Base-by-base conservation (phyloP, 768 basidiomycete species). In the Kwoniella pini region DNA sequence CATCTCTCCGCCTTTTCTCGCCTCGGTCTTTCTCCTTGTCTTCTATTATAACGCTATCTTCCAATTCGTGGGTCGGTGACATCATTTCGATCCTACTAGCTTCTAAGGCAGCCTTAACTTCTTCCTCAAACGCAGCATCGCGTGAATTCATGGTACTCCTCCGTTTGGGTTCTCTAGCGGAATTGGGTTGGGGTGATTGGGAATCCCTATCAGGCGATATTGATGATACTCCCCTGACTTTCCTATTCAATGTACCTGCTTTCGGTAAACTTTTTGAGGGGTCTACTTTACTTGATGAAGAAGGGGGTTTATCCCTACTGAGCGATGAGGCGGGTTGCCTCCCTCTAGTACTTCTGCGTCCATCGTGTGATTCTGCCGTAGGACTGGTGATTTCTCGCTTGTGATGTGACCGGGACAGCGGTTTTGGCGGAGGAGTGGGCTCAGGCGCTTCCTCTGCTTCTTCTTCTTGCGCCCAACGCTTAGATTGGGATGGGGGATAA, bases 131-230 rank as follows among this genome's bases (percentile, higher is more conserved):
- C 12, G 77, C 79, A 15, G 94, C 91, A 77, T 96, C 95, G 58
- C 95, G 83, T 71, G 91, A 94, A 77, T 98, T 98, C 92, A 99
- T 95, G 51, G 96, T 99, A 70, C 91, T 92, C 62, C 96, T 84
- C 53, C 91, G 86, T 80, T 93, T 95, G 39, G 88, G 83, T 19
- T 69, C 54, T 15, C 49, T 57, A 38, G 54, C 56, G 17, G 61
- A 64, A 15, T 31, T 53, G 28, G 69, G 60, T 54, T 50, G 66
- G 45, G 49, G 63, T 12, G 60, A 65, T 2, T 33, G 53, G 17
- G 64, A 66, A 17, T 55, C 53, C 33, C 57, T 30, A 10, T 56
- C 44, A 13, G 56, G 64, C 9, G 63, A 64, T 22, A 44, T 22
- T 9, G 63, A 60, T 9, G 36, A 55, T 15, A 49, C 53, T 2